Evolutionary conservation across 805 yeast genomes (phyloP).

Genomic region (Dipodascus albidus): DNA sequence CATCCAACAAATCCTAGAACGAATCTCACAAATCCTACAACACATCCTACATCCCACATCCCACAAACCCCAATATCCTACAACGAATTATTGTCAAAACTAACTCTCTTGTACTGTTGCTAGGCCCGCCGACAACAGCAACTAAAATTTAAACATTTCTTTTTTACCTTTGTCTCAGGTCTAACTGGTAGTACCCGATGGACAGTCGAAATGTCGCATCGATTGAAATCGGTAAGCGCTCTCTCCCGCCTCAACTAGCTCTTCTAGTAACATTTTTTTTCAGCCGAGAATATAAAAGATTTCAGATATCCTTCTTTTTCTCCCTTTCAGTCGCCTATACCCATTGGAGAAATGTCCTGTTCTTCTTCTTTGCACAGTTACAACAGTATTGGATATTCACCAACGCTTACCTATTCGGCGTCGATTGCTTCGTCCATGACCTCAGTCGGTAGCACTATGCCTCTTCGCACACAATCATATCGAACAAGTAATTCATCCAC

Average conservation of each 20-base stretch:
- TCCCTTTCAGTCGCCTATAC: not conserved
- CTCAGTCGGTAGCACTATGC: not conserved
- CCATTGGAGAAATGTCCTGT: too few species aligned
- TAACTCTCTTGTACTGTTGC: too few species aligned
- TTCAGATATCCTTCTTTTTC: not conserved
- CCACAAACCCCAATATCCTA: too few species aligned
- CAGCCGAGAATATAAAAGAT: not conserved
- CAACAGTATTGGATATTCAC: not conserved
- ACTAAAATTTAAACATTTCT: not conserved
- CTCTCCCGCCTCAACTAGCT: not conserved
- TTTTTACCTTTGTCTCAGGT: not conserved
- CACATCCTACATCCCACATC: too few species aligned
- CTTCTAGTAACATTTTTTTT: too few species aligned
- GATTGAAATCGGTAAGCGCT: not conserved
- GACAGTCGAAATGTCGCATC: not conserved
- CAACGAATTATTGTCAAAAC: too few species aligned
- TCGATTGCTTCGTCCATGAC: not conserved
- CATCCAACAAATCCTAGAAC: too few species aligned
- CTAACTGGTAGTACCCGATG: not conserved
- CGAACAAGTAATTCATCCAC: not conserved
- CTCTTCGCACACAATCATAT: not conserved
- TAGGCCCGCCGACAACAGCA: too few species aligned
- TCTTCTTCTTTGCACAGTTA: not conserved
- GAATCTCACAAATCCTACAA: too few species aligned
- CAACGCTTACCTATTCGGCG: not conserved